Evolutionary conservation across 2,329 filamentous ascomycete genomes (phyloP), one percentile per base, ranked within the genome.

Genomic region (Periglandula ipomoeae): DNA sequence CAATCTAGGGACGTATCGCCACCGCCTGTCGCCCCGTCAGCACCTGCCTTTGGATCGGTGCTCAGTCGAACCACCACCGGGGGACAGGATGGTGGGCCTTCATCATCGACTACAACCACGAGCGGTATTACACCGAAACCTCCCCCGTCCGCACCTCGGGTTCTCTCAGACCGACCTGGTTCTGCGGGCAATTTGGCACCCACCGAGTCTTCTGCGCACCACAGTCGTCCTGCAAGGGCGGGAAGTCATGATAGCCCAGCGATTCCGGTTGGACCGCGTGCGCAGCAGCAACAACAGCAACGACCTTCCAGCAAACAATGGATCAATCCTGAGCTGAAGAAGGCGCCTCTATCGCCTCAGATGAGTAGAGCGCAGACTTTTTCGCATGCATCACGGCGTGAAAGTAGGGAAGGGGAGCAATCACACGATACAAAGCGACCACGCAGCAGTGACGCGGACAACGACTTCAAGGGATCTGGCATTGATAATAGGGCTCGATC

Each of bases 291-390:
- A 11, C 75, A 78, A 49, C 73, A 70, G 50, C 67, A 67, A 51
- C 71, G 75, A 6, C 70, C 74, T 15, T 76, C 75, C 0, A 79
- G 76, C 58, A 79, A 78, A 55, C 77, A 80, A 60, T 81, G 78
- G 78, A 75, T 78, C 50, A 79, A 79, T 45, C 74, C 76, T 3
- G 72, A 70, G 24, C 56, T 75, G 4, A 78, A 73, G 59, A 75
- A 75, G 50, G 61, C 65, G 0, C 71, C 75, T 2, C 74, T 76
- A 17, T 78, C 75, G 2, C 76, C 77, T 2, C 76, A 75, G 52
- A 58, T 70, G 26, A 71, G 69, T 55, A 67, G 75, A 49, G 72
- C 74, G 1, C 73, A 74, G 51, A 75, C 70, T 48, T 73, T 78
- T 55, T 66, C 67, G 37, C 56, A 68, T 54, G 52, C 58, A 53